These are phyloP conservation scores for Blastobotrys mokoenaii DNA, from an alignment of 805 yeast genomes.

Conservation along the genomic window DNA sequence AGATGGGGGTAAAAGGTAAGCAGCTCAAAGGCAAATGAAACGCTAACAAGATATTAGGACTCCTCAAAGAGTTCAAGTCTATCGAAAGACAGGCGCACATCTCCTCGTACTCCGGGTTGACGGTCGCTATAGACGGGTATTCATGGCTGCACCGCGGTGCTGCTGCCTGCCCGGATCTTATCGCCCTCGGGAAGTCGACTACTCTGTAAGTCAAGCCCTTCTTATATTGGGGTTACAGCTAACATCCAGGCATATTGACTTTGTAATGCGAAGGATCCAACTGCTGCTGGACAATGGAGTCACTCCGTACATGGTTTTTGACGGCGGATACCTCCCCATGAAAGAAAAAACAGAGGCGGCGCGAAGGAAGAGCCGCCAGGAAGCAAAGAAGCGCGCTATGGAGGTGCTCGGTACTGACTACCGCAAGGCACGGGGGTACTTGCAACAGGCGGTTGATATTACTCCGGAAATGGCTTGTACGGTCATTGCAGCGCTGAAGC, in stretches of 20 bases:
- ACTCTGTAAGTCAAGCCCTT: background rate
- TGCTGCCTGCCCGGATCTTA: slow-evolving; percentile 72
- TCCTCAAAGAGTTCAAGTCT: slow-evolving; percentile 69
- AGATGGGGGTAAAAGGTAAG: slow-evolving; percentile 18
- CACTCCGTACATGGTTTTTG: slow-evolving; percentile 83
- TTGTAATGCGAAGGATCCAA: slow-evolving; percentile 55
- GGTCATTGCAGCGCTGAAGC: slow-evolving; percentile 60
- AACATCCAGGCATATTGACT: slow-evolving; percentile 43
- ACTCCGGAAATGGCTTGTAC: slow-evolving; percentile 88
- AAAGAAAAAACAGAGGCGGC: slow-evolving; percentile 66
- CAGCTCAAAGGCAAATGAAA: background rate
- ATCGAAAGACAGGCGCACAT: slow-evolving; percentile 56
- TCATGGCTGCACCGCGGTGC: slow-evolving; percentile 94
- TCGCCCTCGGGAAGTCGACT: slow-evolving; percentile 65
- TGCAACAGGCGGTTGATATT: slow-evolving; percentile 67
- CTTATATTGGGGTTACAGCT: background rate
- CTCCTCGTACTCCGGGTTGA: slow-evolving; percentile 57
- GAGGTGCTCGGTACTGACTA: slow-evolving; percentile 16
- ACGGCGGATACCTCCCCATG: slow-evolving; percentile 79
- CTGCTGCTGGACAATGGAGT: slow-evolving; percentile 63
- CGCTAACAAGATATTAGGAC: slow-evolving; percentile 43
- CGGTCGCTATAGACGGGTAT: slow-evolving; percentile 88
- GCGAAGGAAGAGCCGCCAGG: slow-evolving; percentile 48
- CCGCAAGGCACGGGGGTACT: slow-evolving; percentile 41
- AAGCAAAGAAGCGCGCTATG: slow-evolving; percentile 50